Percentiles rank a stretch among this genome's conserved stretches.
Evolutionary conservation across 495 filamentous ascomycete species (phyloP).

Genomic region (Bathelium albidoporum): DNA sequence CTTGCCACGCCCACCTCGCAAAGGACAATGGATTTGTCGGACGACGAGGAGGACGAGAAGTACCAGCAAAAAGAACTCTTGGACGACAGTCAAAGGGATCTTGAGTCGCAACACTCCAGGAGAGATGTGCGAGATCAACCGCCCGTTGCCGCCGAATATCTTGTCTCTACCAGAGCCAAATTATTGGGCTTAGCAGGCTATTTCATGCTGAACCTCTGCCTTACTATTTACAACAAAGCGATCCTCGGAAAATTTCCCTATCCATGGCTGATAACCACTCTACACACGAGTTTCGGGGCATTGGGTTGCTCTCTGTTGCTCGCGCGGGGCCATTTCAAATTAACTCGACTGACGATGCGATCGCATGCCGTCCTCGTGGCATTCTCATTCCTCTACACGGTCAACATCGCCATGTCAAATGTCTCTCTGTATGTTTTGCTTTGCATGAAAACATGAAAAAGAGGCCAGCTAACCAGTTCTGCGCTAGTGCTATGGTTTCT

Average conservation of each 20-base stretch:
- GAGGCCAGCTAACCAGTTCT: not conserved
- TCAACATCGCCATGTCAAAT: constrained; percentile 51
- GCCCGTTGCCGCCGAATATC: constrained; percentile 11
- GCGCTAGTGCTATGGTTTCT: constrained; percentile 36
- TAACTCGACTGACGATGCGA: constrained; percentile 35
- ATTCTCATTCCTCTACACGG: constrained; percentile 48
- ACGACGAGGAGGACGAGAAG: not conserved
- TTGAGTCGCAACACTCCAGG: constrained; percentile 12
- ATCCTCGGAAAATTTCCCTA: constrained; percentile 45
- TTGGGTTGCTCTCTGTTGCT: constrained; percentile 42
- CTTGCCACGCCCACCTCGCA: not conserved
- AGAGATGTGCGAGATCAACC: not conserved
- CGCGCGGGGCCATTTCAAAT: constrained; percentile 35
- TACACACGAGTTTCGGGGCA: constrained; percentile 42
- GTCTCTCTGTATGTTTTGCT: constrained; percentile 33
- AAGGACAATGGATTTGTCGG: not conserved
- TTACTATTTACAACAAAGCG: constrained; percentile 48
- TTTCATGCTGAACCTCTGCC: constrained; percentile 41
- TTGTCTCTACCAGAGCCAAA: constrained; percentile 27
- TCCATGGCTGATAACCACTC: constrained; percentile 46
- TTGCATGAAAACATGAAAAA: not conserved
- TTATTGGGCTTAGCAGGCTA: constrained; percentile 37
- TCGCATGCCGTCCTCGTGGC: constrained; percentile 39
- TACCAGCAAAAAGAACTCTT: not conserved
- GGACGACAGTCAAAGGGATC: constrained; percentile 25